These are phyloP conservation scores for Penicillium crustosum DNA, from an alignment of 2,329 filamentous ascomycete genomes.

Conservation along the genomic window DNA sequence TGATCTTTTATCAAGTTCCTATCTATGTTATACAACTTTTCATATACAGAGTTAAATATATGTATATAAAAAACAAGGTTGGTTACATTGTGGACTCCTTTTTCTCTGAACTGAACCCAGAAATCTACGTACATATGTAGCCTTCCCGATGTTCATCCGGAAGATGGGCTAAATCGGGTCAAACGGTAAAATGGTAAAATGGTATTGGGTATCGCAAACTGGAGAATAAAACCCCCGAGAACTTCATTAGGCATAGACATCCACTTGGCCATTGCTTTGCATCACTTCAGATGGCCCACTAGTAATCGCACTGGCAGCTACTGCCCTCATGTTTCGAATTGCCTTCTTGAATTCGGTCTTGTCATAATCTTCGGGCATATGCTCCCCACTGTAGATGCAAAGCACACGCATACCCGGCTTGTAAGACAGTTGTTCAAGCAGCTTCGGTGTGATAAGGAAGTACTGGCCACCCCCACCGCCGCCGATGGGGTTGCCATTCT, in stretches of 20 bases:
- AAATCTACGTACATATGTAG: neutral
- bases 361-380: conserved; percentile 45
- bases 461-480: conserved; percentile 64
- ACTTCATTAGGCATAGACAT: conserved; percentile 22
- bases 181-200: neutral
- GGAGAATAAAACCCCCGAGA: conserved; percentile 11
- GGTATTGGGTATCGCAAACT: conserved; percentile 16
- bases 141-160: neutral
- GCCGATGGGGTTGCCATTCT: conserved; percentile 40
- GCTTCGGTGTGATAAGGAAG: conserved; percentile 96
- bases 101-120: neutral
- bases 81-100: too few species aligned
- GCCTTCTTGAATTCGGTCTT: conserved; percentile 41
- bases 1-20: neutral
- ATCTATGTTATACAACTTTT: too few species aligned
- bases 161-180: conserved; percentile 5
- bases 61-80: too few species aligned
- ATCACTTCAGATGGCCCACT: conserved; percentile 17
- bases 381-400: conserved; percentile 87
- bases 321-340: conserved; percentile 35
- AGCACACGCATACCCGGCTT: conserved; percentile 89
- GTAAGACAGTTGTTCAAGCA: conserved; percentile 84
- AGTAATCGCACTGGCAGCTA: conserved; percentile 20
- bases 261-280: conserved; percentile 18
- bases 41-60: too few species aligned